Evolutionary conservation across 2,329 filamentous ascomycete genomes (phyloP).

Genomic region (Sporothrix euskadiensis): DNA sequence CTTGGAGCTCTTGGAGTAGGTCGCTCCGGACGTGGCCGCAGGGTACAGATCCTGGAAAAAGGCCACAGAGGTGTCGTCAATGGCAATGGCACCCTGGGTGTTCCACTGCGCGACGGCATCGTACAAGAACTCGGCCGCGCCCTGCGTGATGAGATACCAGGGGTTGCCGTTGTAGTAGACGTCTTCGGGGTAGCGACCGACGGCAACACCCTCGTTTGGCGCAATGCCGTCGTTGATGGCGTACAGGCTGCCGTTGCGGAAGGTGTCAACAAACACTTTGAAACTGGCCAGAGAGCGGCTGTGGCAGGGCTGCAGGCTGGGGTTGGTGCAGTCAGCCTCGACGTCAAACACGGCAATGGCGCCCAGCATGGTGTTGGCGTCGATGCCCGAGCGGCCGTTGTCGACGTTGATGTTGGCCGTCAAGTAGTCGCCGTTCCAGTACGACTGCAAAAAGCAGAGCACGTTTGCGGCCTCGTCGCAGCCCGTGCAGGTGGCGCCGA

Average conservation of each 20-base stretch:
- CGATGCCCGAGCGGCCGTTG: conserved; percentile 11
- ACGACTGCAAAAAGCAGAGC: conserved; percentile 9
- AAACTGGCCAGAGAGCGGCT: conserved; percentile 14
- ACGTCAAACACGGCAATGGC: conserved; percentile 16
- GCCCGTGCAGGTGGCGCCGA: conserved; percentile 7
- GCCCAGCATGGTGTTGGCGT: conserved; percentile 18
- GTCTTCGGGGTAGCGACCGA: conserved; percentile 16
- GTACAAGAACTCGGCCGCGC: conserved; percentile 12
- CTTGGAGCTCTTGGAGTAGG: background rate
- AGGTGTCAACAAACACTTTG: conserved; percentile 13
- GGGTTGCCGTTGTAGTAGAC: conserved; percentile 13
- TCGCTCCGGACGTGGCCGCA: background rate
- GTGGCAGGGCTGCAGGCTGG: conserved; percentile 13
- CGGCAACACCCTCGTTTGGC: background rate
- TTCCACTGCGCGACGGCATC: conserved; percentile 8
- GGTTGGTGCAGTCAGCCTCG: background rate
- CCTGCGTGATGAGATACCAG: conserved; percentile 18
- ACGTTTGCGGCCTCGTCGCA: conserved; percentile 1
- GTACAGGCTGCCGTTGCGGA: background rate
- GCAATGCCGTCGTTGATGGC: conserved; percentile 8
- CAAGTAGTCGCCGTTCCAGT: conserved; percentile 12
- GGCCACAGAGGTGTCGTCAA: background rate
- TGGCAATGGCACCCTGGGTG: background rate
- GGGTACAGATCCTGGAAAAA: conserved; percentile 12
- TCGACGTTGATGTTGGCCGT: conserved; percentile 17